Conservation (phyloP, 768 basidiomycete genomes). For the Piloderma croceum region DNA sequence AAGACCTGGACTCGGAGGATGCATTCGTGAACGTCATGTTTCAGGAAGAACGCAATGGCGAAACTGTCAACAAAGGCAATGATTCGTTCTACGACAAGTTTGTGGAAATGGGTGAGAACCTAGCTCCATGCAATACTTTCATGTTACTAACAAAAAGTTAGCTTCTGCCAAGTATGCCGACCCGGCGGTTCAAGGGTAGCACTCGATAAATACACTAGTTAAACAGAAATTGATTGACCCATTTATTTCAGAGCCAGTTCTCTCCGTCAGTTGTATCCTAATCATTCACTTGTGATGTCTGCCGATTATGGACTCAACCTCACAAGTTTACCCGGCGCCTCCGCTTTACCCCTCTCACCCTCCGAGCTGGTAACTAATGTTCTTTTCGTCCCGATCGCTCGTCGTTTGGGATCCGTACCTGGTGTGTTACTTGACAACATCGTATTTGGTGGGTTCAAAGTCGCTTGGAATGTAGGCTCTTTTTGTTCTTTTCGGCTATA, state of each 20-base stretch:
- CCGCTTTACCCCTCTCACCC: conserved; percentile 41
- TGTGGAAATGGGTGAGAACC: conserved; percentile 42
- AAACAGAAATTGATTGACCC: neutral
- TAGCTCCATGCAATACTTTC: neutral
- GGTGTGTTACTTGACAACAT: conserved; percentile 51
- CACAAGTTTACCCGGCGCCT: conserved; percentile 45
- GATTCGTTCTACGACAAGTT: conserved; percentile 46
- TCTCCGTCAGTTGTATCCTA: conserved; percentile 55
- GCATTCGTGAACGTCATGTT: conserved; percentile 44
- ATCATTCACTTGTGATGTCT: conserved; percentile 54
- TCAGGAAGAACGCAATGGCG: conserved; percentile 20
- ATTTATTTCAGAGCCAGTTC: conserved; percentile 3
- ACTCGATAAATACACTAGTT: neutral
- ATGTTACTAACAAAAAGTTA: conserved; percentile 13
- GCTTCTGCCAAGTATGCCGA: conserved; percentile 50
- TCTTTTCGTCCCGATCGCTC: conserved; percentile 43
- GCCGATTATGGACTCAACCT: conserved; percentile 41
- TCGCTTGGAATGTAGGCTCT: conserved; percentile 53
- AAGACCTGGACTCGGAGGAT: conserved; percentile 22
- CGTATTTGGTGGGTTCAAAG: conserved; percentile 48
- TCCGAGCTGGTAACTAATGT: conserved; percentile 45
- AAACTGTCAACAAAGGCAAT: conserved; percentile 5
- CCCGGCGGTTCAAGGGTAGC: conserved; percentile 44
- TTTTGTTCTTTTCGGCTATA: no score
- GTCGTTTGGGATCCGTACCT: conserved; percentile 34